These are phyloP conservation scores for Aspergillus latus DNA, from an alignment of 2,329 filamentous ascomycete species.

Conservation along the genomic window DNA sequence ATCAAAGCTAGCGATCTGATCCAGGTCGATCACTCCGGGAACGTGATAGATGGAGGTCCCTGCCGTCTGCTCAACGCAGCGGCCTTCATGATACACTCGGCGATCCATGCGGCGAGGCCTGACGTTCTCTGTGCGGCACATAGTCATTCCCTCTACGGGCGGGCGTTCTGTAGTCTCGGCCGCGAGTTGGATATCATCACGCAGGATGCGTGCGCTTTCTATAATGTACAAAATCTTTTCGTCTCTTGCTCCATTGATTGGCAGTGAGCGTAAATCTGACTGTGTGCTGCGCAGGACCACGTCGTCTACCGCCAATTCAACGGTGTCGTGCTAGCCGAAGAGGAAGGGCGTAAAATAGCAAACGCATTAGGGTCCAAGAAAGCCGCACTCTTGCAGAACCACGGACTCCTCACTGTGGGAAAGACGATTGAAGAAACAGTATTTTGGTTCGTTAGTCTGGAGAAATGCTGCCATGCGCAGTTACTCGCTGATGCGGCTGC, in stretches of 20 bases:
- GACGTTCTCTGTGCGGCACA: slow-evolving; percentile 58
- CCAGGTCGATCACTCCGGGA: slow-evolving; percentile 60
- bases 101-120: slow-evolving; percentile 56
- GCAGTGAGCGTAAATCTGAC: too few species aligned
- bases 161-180: slow-evolving; percentile 44
- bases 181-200: slow-evolving; percentile 46
- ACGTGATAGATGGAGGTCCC: slow-evolving; percentile 62
- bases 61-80: slow-evolving; percentile 49
- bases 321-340: slow-evolving; percentile 53
- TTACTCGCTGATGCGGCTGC: slow-evolving; percentile 54
- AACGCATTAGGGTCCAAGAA: slow-evolving; percentile 50
- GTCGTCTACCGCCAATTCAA: slow-evolving; percentile 55
- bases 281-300: slow-evolving; percentile 41
- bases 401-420: slow-evolving; percentile 54
- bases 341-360: slow-evolving; percentile 56
- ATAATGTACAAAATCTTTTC: slow-evolving; percentile 30
- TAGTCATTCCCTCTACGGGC: slow-evolving; percentile 55
- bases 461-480: slow-evolving; percentile 56
- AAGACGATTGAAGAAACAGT: slow-evolving; percentile 52
- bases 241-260: too few species aligned
- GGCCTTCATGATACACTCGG: slow-evolving; percentile 54
- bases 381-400: slow-evolving; percentile 55
- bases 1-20: slow-evolving; percentile 68
- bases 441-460: slow-evolving; percentile 56
- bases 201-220: slow-evolving; percentile 48